phyloP scores from a whole-genome alignment of 352 stramenopile genomes.

The Phytophthora multivora region DNA sequence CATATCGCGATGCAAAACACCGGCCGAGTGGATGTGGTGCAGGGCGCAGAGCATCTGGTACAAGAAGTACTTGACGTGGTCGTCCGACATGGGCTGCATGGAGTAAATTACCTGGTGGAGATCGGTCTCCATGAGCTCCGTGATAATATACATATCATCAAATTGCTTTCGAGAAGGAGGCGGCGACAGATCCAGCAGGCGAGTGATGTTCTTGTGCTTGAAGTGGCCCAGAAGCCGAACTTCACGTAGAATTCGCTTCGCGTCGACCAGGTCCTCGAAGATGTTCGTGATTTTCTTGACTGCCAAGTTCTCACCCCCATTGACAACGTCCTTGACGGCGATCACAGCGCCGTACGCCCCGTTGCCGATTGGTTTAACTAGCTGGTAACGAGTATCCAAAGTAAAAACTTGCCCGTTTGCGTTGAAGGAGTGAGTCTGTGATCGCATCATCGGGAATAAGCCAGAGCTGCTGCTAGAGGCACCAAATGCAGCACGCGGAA shows the following conservation, averaged over 20 bases:
- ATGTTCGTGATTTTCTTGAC: conserved; percentile 95
- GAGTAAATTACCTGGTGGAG: conserved; percentile 97
- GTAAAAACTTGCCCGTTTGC: conserved; percentile 86
- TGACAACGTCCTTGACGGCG: conserved; percentile 70
- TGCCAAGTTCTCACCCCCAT: conserved; percentile 68
- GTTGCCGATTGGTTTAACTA: conserved; percentile 90
- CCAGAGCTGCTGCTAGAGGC: conserved; percentile 27
- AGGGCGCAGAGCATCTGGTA: conserved; percentile 84
- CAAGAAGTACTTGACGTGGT: conserved; percentile 86
- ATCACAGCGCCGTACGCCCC: conserved; percentile 92
- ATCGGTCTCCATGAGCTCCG: conserved; percentile 97
- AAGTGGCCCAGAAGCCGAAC: conserved; percentile 89
- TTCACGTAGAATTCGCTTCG: conserved; percentile 97
- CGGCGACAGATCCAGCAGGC: conserved; percentile 91
- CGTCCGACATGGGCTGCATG: conserved; percentile 89
- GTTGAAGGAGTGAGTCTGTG: conserved; percentile 73
- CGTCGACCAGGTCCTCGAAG: conserved; percentile 98
- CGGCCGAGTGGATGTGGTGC: conserved; percentile 95
- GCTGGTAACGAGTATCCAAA: conserved; percentile 85
- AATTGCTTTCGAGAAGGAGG: conserved; percentile 93
- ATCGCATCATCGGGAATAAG: conserved; percentile 30
- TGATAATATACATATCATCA: conserved; percentile 96
- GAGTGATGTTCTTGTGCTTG: conserved; percentile 94
- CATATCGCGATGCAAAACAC: conserved; percentile 82
- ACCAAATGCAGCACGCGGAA: conserved; percentile 32